phyloP scores from a whole-genome alignment of 73 alveolate species.

The Loxodes magnus region DNA sequence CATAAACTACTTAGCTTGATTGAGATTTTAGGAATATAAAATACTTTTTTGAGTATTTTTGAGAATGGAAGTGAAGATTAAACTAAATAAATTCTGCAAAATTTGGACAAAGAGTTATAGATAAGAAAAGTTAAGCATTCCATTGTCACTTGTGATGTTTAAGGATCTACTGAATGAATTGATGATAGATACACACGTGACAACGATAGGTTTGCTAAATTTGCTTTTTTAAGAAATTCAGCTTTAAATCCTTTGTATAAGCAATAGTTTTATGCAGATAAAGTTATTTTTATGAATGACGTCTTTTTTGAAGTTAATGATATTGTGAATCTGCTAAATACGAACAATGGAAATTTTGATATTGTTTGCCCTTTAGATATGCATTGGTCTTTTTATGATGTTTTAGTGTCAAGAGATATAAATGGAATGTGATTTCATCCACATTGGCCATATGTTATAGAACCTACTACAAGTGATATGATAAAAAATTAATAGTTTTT shows the following conservation, averaged over 20 bases:
- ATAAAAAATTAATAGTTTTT: conserved; percentile 11
- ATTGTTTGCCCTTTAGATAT: conserved; percentile 44
- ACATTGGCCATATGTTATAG: conserved; percentile 20
- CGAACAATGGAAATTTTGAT: conserved; percentile 39
- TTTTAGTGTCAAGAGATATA: conserved; percentile 37
- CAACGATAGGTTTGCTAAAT: not conserved
- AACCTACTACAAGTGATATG: conserved; percentile 12
- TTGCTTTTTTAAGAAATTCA: conserved; percentile 30
- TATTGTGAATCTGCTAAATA: conserved; percentile 20
- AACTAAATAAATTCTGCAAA: not conserved
- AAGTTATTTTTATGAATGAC: conserved; percentile 36
- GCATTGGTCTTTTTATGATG: conserved; percentile 32
- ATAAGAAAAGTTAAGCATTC: not conserved
- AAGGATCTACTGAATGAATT: not conserved
- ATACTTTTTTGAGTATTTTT: conserved; percentile 1
- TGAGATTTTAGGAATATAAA: too few relatives aligned
- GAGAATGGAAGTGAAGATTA: conserved; percentile 7
- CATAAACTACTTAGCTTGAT: too few relatives aligned
- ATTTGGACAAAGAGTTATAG: not conserved
- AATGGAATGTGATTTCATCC: conserved; percentile 21
- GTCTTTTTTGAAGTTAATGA: conserved; percentile 26
- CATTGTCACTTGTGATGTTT: not conserved
- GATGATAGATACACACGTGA: not conserved
- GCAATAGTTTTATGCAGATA: conserved; percentile 9
- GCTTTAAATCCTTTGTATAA: conserved; percentile 29